Evolutionary conservation across 257 asterid species (phyloP).

Genomic region (Petrea volubilis): DNA sequence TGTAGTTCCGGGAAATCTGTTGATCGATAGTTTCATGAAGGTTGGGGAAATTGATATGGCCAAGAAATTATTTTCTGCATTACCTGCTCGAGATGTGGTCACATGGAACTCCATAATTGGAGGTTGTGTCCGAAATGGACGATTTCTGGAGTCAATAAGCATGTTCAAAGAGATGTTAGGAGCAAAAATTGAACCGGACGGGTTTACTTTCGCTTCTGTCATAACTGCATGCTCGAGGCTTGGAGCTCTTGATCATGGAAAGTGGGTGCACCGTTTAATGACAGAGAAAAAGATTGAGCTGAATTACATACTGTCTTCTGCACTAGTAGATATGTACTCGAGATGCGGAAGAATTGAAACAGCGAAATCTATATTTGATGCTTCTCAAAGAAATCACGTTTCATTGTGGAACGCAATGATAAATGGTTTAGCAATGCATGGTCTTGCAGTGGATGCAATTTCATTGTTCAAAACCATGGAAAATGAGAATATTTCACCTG

Average conservation of each 20-base stretch:
- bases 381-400: constrained; percentile 41
- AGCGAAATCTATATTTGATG: constrained; percentile 56
- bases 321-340: constrained; percentile 75
- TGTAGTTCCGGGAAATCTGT: constrained; percentile 48
- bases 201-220: constrained; percentile 67
- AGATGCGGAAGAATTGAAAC: constrained; percentile 72
- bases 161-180: constrained; percentile 58
- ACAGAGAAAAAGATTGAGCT: constrained; percentile 50
- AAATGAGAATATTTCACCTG: constrained; percentile 50
- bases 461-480: constrained; percentile 45
- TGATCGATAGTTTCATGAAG: constrained; percentile 55
- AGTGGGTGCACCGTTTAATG: constrained; percentile 68
- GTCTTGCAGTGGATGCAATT: constrained; percentile 69
- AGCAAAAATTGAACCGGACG: constrained; percentile 58
- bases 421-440: constrained; percentile 69
- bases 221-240: constrained; percentile 69
- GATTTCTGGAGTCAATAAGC: constrained; percentile 49
- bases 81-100: constrained; percentile 60
- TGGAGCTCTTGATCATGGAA: constrained; percentile 68
- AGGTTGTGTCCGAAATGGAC: constrained; percentile 57
- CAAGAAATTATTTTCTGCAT: constrained; percentile 43
- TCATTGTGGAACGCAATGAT: constrained; percentile 82
- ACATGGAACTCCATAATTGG: constrained; percentile 79
- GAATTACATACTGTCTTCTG: constrained; percentile 70
- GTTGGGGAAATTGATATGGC: constrained; percentile 59